Evolutionary conservation across 192 early-diverging fungal genomes (phyloP).

Genomic region (Entomortierella parvispora): DNA sequence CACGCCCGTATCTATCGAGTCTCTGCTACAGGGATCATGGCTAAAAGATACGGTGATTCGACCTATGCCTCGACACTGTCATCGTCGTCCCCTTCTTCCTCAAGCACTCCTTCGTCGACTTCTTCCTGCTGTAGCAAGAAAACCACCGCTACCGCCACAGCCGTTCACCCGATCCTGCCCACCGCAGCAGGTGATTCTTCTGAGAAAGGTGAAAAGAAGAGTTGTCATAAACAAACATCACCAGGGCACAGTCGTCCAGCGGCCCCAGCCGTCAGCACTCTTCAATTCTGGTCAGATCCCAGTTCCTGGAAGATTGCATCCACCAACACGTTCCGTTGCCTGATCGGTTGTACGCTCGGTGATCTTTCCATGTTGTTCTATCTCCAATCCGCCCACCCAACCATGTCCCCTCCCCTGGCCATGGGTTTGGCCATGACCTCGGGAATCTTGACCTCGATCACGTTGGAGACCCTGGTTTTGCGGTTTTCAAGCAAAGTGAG

Average conservation of each 20-base stretch:
- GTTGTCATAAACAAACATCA: no score
- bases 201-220: no score
- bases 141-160: no score
- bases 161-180: no score
- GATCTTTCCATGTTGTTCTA: conserved; percentile 66
- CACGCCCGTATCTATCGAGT: no score
- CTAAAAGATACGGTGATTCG: no score
- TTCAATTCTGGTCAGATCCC: conserved; percentile 55
- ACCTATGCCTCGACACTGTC: no score
- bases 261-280: conserved; percentile 12
- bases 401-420: conserved; percentile 47
- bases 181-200: no score
- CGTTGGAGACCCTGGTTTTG: conserved; percentile 59
- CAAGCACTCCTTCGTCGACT: no score
- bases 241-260: neutral
- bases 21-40: no score
- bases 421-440: conserved; percentile 60
- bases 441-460: conserved; percentile 60
- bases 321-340: conserved; percentile 62
- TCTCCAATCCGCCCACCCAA: conserved; percentile 56
- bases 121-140: no score
- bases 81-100: no score
- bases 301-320: conserved; percentile 54
- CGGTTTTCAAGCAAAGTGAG: conserved; percentile 19
- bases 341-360: conserved; percentile 63